Evolutionary conservation across 345 rosid species (phyloP).

Genomic region (Mallotus nudiflorus): DNA sequence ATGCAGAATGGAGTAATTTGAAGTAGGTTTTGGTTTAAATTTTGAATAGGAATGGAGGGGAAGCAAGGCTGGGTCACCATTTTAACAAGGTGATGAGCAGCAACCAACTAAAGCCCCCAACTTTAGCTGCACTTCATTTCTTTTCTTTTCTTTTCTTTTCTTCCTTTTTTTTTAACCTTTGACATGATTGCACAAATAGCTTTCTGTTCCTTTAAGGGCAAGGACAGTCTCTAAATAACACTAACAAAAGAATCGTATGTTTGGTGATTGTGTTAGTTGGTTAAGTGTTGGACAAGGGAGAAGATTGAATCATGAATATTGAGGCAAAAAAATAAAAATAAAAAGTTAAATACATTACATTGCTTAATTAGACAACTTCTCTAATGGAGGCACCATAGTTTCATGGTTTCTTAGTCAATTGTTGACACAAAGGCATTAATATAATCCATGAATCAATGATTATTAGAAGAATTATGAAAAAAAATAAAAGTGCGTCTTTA

Average conservation of each 20-base stretch:
- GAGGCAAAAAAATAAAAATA: neutral
- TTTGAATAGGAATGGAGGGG: constrained; percentile 37
- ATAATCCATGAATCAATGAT: no score
- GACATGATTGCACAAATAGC: constrained; percentile 36
- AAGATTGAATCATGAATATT: constrained; percentile 29
- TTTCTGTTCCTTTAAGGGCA: constrained; percentile 59
- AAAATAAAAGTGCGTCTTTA: no score
- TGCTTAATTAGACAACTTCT: constrained; percentile 12
- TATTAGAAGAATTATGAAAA: no score
- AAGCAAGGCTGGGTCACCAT: constrained; percentile 8
- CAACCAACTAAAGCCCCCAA: constrained; percentile 15
- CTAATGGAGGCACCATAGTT: no score
- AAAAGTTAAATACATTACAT: constrained; percentile 8
- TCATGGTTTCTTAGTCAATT: no score
- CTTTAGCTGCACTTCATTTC: constrained; percentile 22
- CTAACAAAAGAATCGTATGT: constrained; percentile 14
- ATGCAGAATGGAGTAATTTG: neutral
- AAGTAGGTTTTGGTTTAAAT: constrained; percentile 12
- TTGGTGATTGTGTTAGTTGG: constrained; percentile 47
- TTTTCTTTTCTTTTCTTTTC: no score
- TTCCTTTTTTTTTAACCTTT: no score
- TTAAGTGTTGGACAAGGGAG: constrained; percentile 52
- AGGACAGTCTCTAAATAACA: constrained; percentile 27
- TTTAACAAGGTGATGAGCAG: constrained; percentile 22
- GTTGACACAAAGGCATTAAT: no score